Conservation (phyloP, 495 filamentous ascomycete genomes). For the Beverwykella pulmonaria region DNA sequence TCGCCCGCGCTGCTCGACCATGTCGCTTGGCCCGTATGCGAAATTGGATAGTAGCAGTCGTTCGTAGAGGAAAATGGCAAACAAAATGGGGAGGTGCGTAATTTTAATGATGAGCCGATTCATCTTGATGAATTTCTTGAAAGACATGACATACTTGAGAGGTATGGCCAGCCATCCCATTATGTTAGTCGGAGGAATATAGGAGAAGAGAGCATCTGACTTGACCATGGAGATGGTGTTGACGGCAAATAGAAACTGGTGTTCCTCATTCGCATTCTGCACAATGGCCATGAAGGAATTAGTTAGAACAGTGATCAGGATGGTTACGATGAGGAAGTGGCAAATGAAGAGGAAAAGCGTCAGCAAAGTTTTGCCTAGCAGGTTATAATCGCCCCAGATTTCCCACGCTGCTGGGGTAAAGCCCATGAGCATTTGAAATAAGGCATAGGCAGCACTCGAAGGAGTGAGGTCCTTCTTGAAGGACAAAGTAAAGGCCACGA, state of each 20-base stretch:
- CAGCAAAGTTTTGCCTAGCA: constrained; percentile 72
- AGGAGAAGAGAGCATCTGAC: constrained; percentile 89
- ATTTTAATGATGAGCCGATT: constrained; percentile 87
- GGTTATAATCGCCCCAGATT: constrained; percentile 76
- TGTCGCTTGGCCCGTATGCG: constrained; percentile 75
- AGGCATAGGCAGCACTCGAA: constrained; percentile 70
- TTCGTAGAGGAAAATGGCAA: constrained; percentile 85
- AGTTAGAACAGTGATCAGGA: constrained; percentile 87
- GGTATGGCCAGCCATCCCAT: constrained; percentile 85
- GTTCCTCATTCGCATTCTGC: constrained; percentile 87
- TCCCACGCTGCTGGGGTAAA: constrained; percentile 77
- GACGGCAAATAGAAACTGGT: constrained; percentile 91
- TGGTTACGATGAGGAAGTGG: constrained; percentile 92
- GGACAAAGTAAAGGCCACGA: constrained; percentile 86
- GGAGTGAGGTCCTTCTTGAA: constrained; percentile 67
- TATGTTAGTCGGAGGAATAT: constrained; percentile 85
- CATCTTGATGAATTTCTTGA: constrained; percentile 74
- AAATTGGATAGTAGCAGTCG: constrained; percentile 67
- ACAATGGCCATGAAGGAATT: constrained; percentile 95
- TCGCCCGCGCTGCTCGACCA: constrained; percentile 57
- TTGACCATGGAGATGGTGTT: constrained; percentile 97
- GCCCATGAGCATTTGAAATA: constrained; percentile 94
- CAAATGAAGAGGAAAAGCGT: constrained; percentile 86
- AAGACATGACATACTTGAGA: constrained; percentile 73
- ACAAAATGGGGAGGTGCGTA: constrained; percentile 84